phyloP scores from a whole-genome alignment of 2,329 filamentous ascomycete species.

The Bipolaris zeicola region DNA sequence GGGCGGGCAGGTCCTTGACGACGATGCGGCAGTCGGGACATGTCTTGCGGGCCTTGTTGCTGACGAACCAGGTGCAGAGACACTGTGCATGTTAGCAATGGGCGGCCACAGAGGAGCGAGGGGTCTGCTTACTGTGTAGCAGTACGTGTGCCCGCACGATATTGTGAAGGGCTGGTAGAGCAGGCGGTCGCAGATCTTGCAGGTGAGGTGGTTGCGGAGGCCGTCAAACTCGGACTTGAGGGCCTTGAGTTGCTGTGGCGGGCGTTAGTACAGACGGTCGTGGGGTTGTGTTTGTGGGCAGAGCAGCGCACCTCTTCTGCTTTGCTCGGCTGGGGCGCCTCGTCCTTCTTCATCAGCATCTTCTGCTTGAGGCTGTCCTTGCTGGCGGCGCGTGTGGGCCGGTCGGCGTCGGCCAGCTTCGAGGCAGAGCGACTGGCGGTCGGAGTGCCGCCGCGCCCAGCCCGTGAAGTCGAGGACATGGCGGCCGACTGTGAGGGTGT shows the following conservation, averaged over 20 bases:
- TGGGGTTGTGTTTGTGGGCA: neutral
- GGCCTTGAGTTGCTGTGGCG: constrained; percentile 46
- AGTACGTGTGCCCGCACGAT: constrained; percentile 73
- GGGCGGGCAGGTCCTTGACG: constrained; percentile 65
- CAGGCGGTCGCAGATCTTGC: constrained; percentile 70
- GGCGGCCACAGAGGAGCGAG: constrained; percentile 13
- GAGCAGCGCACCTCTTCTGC: constrained; percentile 42
- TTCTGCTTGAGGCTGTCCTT: constrained; percentile 50
- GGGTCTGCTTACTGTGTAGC: constrained; percentile 62
- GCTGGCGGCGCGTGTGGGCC: constrained; percentile 40
- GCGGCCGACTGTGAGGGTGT: constrained; percentile 24
- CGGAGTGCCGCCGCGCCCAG: constrained; percentile 35
- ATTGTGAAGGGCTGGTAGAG: constrained; percentile 73
- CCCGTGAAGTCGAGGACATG: constrained; percentile 37
- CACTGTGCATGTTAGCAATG: constrained; percentile 53
- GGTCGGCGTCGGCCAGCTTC: constrained; percentile 39
- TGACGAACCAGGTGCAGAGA: constrained; percentile 61
- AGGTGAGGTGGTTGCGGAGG: constrained; percentile 66
- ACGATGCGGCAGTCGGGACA: constrained; percentile 70
- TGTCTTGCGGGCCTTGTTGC: constrained; percentile 63
- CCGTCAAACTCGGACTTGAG: constrained; percentile 61
- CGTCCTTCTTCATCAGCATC: constrained; percentile 43
- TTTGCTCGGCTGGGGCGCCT: constrained; percentile 37
- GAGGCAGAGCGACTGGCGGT: constrained; percentile 35
- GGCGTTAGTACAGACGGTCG: constrained; percentile 24